Base-by-base conservation (phyloP, 148 eudicot species). In the Limonium bicolor region DNA sequence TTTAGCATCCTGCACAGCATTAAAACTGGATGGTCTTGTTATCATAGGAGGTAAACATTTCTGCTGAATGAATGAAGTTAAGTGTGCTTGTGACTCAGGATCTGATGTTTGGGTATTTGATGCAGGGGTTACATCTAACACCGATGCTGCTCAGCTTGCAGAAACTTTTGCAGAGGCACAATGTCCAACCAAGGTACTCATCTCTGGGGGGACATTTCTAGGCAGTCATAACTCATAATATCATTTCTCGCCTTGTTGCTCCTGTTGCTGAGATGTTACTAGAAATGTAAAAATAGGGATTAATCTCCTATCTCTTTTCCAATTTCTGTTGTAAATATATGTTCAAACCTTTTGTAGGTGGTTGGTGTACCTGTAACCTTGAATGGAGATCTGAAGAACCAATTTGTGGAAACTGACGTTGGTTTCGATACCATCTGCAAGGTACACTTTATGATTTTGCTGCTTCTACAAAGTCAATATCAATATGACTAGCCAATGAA, bases 71-170 rank as follows among this genome's bases (percentile, higher is more conserved):
- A 13, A 6, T 20, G 13, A 9, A 0, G 6, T 9, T 2, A 1
- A 21, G 1, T 23, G 7, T 33, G 20, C 7, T 9, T 21, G 1
- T 10, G 11, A 28, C 23, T 22, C 1, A 22, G 13, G 0, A 13
- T 1, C 23, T 16, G 23, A 43, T 24, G 25, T 1, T 20, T 24
- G 13, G 20, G 38, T 3, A 44, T 22, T 17, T 31, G n/a, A n/a
- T 61, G 44, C 62, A 90, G 95, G 99, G 61, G 93, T 90, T 34
- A 90, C 95, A 58, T 90, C 99, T 50, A 90, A 90, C 65, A 90
- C 94, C 1, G 99, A 90, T 71, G 99, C 99, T 55, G 99, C 99
- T 52, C 93, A 81, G 50, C 95, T 90, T 46, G 95, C 99, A 16
- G 95, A 90, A 61, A 73, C 79, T 41, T 90, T 90, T 70, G 85